phyloP scores from a whole-genome alignment of 345 rosid genomes.

The Erodium maritimum region DNA sequence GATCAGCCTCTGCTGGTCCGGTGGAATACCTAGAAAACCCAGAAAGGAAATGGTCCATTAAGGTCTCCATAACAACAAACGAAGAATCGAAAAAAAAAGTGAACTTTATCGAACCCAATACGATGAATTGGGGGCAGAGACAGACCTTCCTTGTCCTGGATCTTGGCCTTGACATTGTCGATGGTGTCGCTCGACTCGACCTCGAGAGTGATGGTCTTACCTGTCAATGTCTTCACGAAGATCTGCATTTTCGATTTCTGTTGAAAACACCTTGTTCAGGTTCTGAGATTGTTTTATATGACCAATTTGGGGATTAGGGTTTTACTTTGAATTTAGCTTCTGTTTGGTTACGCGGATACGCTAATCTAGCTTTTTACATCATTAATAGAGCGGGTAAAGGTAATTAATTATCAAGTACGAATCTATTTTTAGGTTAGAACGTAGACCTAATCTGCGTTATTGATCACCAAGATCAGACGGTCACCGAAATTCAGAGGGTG shows the following conservation, averaged over 20 bases:
- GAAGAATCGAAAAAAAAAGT: neutral
- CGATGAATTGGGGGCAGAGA: neutral
- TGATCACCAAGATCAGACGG: too few species aligned
- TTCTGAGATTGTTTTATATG: neutral
- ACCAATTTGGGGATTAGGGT: neutral
- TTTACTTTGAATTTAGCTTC: neutral
- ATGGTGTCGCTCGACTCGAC: constrained; percentile 65
- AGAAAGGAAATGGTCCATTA: too few species aligned
- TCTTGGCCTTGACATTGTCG: constrained; percentile 70
- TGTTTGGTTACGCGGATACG: neutral
- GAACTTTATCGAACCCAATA: neutral
- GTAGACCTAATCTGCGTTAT: too few species aligned
- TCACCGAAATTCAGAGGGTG: too few species aligned
- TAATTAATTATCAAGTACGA: too few species aligned
- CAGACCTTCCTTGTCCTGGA: constrained; percentile 69
- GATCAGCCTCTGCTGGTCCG: constrained; percentile 34
- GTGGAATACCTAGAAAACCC: constrained; percentile 13
- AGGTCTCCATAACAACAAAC: too few species aligned
- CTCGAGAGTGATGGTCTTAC: constrained; percentile 69
- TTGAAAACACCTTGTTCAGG: neutral
- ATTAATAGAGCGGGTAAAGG: too few species aligned
- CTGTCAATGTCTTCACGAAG: constrained; percentile 65
- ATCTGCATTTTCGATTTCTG: constrained; percentile 39
- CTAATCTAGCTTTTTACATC: neutral
- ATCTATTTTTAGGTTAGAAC: too few species aligned